These are phyloP conservation scores for Colletotrichum chrysophilum DNA, from an alignment of 2,329 filamentous ascomycete genomes.

Conservation along the genomic window DNA sequence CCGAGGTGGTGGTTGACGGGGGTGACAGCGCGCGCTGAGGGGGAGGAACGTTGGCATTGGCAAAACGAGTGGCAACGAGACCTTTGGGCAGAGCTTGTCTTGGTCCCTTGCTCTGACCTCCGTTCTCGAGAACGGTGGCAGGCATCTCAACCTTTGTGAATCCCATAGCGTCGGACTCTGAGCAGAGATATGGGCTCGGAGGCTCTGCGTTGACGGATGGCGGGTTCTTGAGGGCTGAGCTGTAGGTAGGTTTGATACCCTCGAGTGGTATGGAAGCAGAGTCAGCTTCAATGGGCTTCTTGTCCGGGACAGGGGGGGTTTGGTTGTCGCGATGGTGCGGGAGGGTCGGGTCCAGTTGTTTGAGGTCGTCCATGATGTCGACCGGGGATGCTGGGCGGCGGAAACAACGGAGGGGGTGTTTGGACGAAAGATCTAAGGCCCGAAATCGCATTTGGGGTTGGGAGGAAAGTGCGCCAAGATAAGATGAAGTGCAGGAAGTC, in stretches of 20 bases:
- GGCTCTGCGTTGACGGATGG: background rate
- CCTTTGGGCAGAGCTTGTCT: constrained; percentile 18
- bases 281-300: background rate
- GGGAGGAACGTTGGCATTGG: background rate
- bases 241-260: background rate
- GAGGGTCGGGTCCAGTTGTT: background rate
- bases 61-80: constrained; percentile 12
- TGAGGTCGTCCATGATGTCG: constrained; percentile 23
- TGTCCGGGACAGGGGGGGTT: background rate
- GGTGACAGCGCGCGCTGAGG: background rate
- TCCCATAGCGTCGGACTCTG: background rate
- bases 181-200: background rate
- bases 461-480: background rate
- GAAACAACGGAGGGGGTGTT: background rate
- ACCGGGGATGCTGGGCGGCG: background rate
- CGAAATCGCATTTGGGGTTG: background rate
- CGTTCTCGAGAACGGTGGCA: background rate
- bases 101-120: background rate
- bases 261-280: background rate
- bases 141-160: constrained; percentile 14
- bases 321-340: background rate
- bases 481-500: background rate
- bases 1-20: background rate
- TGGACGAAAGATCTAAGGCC: background rate
- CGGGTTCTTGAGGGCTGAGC: background rate